phyloP scores from a whole-genome alignment of 495 filamentous ascomycete genomes.

The Xylaria nigripes region DNA sequence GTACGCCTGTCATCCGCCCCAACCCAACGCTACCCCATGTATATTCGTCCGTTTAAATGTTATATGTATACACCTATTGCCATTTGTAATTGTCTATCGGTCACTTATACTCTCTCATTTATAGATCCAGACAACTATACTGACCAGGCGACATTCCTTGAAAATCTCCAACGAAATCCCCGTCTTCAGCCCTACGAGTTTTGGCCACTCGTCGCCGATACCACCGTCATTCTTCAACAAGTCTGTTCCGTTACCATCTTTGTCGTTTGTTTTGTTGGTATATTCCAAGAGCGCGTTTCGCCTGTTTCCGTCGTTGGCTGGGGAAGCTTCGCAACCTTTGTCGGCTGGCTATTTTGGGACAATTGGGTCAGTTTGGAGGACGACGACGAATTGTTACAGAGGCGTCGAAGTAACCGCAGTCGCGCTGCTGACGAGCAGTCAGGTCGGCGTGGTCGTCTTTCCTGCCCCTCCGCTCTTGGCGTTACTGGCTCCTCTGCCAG shows the following conservation, averaged over 20 bases:
- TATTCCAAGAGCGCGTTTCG: constrained; percentile 74
- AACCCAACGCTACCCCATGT: background rate
- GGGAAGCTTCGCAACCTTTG: constrained; percentile 71
- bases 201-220: constrained; percentile 92
- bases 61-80: too few relatives aligned
- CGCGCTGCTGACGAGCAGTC: constrained; percentile 19
- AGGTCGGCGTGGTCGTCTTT: constrained; percentile 20
- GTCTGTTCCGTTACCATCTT: constrained; percentile 92
- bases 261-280: constrained; percentile 85
- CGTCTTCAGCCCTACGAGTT: constrained; percentile 93
- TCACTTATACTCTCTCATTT: background rate
- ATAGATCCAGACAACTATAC: constrained; percentile 97
- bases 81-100: background rate
- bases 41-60: background rate
- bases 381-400: constrained; percentile 28
- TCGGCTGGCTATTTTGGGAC: constrained; percentile 91
- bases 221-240: constrained; percentile 94
- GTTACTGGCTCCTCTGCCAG: constrained; percentile 3
- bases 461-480: constrained; percentile 6
- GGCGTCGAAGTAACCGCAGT: constrained; percentile 24
- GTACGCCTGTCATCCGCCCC: constrained; percentile 38
- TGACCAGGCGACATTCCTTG: constrained; percentile 89
- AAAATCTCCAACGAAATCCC: constrained; percentile 91
- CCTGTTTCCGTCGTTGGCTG: constrained; percentile 80
- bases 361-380: constrained; percentile 63